These are phyloP conservation scores for Hypoxylon sp. DNA, from an alignment of 2,329 filamentous ascomycete genomes.

Conservation along the genomic window DNA sequence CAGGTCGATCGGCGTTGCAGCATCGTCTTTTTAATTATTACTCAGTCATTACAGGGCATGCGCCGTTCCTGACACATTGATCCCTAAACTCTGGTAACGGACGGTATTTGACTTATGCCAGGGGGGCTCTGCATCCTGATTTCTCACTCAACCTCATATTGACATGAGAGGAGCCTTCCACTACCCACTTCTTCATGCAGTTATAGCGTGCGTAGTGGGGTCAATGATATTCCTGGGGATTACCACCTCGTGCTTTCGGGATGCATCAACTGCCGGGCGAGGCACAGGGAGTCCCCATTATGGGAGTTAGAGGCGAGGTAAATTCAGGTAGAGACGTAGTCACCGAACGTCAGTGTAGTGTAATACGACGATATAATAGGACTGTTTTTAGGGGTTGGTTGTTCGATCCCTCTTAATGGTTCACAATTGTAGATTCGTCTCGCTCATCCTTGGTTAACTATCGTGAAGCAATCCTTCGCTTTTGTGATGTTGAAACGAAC, in stretches of 20 bases:
- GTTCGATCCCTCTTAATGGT: constrained; percentile 25
- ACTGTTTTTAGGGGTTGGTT: constrained; percentile 26
- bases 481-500: constrained; percentile 29
- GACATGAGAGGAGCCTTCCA: constrained; percentile 13
- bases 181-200: constrained; percentile 33
- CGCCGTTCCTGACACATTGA: constrained; percentile 33
- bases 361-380: constrained; percentile 39
- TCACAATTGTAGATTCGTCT: constrained; percentile 19
- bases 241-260: constrained; percentile 33
- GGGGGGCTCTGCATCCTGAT: constrained; percentile 18
- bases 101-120: constrained; percentile 28
- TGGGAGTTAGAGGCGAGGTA: constrained; percentile 43
- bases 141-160: constrained; percentile 28
- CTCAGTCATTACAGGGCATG: constrained; percentile 42
- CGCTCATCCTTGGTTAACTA: constrained; percentile 28
- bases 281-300: constrained; percentile 30
- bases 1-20: constrained; percentile 27
- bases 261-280: constrained; percentile 41
- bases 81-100: constrained; percentile 31
- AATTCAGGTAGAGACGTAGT: constrained; percentile 32
- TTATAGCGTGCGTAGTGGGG: constrained; percentile 38
- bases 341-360: constrained; percentile 30
- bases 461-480: constrained; percentile 28
- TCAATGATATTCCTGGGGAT: constrained; percentile 41
- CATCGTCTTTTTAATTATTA: constrained; percentile 32